A percentile compares a stretch with the other conserved stretches of the same genome.
These are phyloP conservation scores for Ceratocystis huliohia DNA, from an alignment of 2,329 filamentous ascomycete genomes.

Conservation along the genomic window DNA sequence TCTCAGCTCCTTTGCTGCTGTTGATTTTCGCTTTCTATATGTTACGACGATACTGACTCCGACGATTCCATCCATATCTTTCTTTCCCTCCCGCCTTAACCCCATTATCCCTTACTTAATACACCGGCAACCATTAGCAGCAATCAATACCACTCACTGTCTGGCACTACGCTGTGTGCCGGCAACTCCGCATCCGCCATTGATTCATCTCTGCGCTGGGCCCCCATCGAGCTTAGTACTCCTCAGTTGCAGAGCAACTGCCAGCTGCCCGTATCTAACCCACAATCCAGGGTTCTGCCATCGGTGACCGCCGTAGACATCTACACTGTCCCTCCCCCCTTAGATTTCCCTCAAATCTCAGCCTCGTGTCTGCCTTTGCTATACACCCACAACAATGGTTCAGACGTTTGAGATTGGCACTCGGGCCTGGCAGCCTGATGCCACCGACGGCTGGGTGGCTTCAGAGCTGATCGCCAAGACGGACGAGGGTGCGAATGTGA, in stretches of 20 bases:
- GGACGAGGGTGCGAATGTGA: slow-evolving; percentile 73
- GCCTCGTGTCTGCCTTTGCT: background rate
- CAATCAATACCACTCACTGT: background rate
- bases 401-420: slow-evolving; percentile 94
- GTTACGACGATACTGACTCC: slow-evolving; percentile 13
- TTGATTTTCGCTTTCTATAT: slow-evolving; percentile 18
- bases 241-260: background rate
- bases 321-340: background rate
- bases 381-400: slow-evolving; percentile 47
- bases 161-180: background rate
- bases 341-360: no score
- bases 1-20: slow-evolving; percentile 4
- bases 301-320: background rate
- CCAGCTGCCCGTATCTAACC: background rate
- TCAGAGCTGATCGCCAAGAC: slow-evolving; percentile 85
- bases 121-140: background rate
- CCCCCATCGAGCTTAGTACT: slow-evolving; percentile 5
- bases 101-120: slow-evolving; percentile 1
- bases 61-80: slow-evolving; percentile 5
- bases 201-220: slow-evolving; percentile 1
- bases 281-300: background rate
- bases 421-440: slow-evolving; percentile 95
- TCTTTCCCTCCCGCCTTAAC: slow-evolving; percentile 12
- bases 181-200: background rate
- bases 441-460: slow-evolving; percentile 90